Base-by-base conservation (phyloP, 2,329 filamentous ascomycete genomes). In the Fusarium sp. region DNA sequence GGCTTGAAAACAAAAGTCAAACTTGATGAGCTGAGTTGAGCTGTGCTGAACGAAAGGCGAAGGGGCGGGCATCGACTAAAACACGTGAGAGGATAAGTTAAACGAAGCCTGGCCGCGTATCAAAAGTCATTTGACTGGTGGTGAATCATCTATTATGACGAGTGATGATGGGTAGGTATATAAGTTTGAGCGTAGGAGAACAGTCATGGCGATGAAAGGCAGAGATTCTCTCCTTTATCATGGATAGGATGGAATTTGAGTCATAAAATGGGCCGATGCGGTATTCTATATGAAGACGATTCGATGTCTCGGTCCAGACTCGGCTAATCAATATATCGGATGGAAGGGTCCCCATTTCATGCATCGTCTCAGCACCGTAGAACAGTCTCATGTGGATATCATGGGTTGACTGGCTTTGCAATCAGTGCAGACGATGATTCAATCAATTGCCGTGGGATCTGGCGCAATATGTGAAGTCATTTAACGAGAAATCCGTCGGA, bases 321-420 rank as follows among this genome's bases (percentile, higher is more conserved):
- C 73, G 73, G 73, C 73, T 75, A 75, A 67, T 67, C 59, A 54
- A 40, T 29, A 40, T 64, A 47, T 74, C 71, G 71, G 71, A 47
- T 72, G 58, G 56, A 75, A 74, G 73, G 73, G 69, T 57, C 46
- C 24, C 20, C 29, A 60, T 61, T 49, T 45, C 34, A 53, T 66
- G 63, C 47, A 53, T 54, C 42, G 42, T 61, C 25, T 54, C 12
- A 66, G 47, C 48, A 44, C 47, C 37, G n/a, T 37, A 57, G 40
- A 11, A 25, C 49, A 25, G 40, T 9, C 27, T 63, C 29, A 55
- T 48, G 54, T 46, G 58, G 41, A 60, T 37, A n/a, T 32, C 20
- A 18, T 34, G 22, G 16, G 24, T 29, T 41, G 49, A 16, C 25
- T 14, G 12, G 32, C 12, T 22, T 57, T 37, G 12, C 44, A 69